Evolutionary conservation across 176 grass and related monocot species (phyloP).

Genomic region (Musa acuminata): DNA sequence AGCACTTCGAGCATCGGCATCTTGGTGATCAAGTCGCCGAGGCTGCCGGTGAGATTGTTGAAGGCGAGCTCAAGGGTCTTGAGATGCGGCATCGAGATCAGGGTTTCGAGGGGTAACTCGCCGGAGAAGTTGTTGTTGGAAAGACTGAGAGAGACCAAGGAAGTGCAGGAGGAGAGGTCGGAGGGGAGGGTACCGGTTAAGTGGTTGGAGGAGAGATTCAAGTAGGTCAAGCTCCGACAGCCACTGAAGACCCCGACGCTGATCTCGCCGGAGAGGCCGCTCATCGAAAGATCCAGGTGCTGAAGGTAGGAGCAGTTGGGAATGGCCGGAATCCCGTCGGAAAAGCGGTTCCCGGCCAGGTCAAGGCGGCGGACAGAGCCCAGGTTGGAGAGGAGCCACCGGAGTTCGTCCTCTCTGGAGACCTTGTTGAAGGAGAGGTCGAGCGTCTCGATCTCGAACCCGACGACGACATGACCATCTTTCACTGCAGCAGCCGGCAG

Average conservation of each 20-base stretch:
- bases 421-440: conserved; percentile 83
- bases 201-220: conserved; percentile 21
- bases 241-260: neutral
- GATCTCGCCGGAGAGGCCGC: conserved; percentile 2
- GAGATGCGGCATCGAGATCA: conserved; percentile 5
- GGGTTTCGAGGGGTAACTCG: conserved; percentile 4
- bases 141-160: conserved; percentile 2
- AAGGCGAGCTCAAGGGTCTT: conserved; percentile 8
- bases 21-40: neutral
- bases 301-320: conserved; percentile 16
- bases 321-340: neutral
- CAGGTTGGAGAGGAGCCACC: conserved; percentile 18
- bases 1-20: conserved; percentile 7
- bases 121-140: conserved; percentile 20
- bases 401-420: conserved; percentile 39
- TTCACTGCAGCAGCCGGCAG: neutral
- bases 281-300: conserved; percentile 7
- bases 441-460: conserved; percentile 33
- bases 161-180: conserved; percentile 11
- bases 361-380: conserved; percentile 2
- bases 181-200: conserved; percentile 8
- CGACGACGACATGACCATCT: neutral
- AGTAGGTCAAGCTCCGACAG: conserved; percentile 5
- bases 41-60: conserved; percentile 7
- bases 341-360: neutral